Percentiles rank a stretch among this genome's conserved stretches.
These are phyloP conservation scores for Actinomortierella ambigua DNA, from an alignment of 371 early-diverging fungal species.

Conservation along the genomic window DNA sequence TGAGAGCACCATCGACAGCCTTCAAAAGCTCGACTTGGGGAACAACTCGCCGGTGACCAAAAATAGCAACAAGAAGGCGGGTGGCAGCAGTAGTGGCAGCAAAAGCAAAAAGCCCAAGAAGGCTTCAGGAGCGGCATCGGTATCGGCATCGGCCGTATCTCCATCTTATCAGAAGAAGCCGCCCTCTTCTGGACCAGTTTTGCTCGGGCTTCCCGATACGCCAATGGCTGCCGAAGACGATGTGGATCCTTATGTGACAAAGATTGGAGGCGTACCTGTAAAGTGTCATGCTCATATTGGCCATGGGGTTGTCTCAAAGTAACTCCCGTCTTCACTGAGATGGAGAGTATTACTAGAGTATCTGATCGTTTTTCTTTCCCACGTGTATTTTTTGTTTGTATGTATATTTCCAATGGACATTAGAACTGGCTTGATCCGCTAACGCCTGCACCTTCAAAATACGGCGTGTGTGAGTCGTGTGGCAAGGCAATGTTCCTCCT, in stretches of 20 bases:
- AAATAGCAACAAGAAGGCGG: conserved; percentile 3
- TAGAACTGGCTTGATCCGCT: conserved; percentile 46
- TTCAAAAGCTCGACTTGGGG: conserved; percentile 19
- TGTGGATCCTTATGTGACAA: conserved; percentile 66
- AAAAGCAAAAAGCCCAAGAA: conserved; percentile 27
- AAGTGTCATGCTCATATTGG: conserved; percentile 27
- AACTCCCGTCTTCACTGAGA: no score
- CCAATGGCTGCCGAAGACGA: conserved; percentile 53
- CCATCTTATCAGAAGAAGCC: background rate
- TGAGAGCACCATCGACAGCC: conserved; percentile 5
- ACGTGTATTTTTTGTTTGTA: background rate
- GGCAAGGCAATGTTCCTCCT: conserved; percentile 63
- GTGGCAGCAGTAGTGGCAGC: conserved; percentile 3
- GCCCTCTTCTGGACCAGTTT: conserved; percentile 21
- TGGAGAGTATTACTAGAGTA: no score
- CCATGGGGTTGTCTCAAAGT: background rate
- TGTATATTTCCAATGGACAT: background rate
- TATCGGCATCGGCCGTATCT: background rate
- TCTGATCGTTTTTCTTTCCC: background rate
- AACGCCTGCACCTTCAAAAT: conserved; percentile 33
- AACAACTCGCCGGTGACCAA: background rate
- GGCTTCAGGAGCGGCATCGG: conserved; percentile 5
- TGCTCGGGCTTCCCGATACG: conserved; percentile 74
- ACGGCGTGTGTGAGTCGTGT: conserved; percentile 49
- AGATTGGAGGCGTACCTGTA: conserved; percentile 76